A percentile compares a stretch with the other conserved stretches of the same genome.
These are phyloP conservation scores for Corymbia citriodora DNA, from an alignment of 441 rosid species.

Conservation along the genomic window DNA sequence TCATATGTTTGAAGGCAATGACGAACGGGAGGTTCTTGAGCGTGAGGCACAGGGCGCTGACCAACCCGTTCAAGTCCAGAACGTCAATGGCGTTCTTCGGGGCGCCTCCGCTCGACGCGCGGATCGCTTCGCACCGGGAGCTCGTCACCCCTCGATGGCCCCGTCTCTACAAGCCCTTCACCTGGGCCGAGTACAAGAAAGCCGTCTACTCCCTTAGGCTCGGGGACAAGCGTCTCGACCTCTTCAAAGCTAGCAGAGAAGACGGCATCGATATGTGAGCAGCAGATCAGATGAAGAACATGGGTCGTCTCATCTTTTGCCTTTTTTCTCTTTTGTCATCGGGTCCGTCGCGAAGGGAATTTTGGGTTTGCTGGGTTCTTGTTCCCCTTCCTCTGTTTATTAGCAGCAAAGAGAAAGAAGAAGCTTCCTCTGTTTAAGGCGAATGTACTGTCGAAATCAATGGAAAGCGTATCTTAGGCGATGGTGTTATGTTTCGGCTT, in stretches of 20 bases:
- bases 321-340: not conserved
- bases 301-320: not conserved
- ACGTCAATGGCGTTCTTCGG: constrained; percentile 75
- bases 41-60: constrained; percentile 73
- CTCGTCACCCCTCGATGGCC: constrained; percentile 27
- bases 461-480: not conserved
- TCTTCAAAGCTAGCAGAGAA: constrained; percentile 29
- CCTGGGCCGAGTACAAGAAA: constrained; percentile 82
- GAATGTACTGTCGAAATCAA: not conserved
- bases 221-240: constrained; percentile 58
- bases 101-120: constrained; percentile 55
- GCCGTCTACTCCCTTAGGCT: constrained; percentile 58
- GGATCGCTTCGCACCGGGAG: constrained; percentile 29
- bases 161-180: constrained; percentile 51
- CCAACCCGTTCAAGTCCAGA: constrained; percentile 37
- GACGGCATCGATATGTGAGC: not conserved
- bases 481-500: not conserved
- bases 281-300: not conserved
- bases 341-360: constrained; percentile 2
- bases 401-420: not conserved
- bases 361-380: constrained; percentile 3
- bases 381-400: not conserved
- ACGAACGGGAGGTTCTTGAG: constrained; percentile 82
- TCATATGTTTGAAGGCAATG: constrained; percentile 48
- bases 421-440: not conserved